These are phyloP conservation scores for Pachyrhizus erosus DNA, from an alignment of 306 rosid genomes.

Conservation along the genomic window DNA sequence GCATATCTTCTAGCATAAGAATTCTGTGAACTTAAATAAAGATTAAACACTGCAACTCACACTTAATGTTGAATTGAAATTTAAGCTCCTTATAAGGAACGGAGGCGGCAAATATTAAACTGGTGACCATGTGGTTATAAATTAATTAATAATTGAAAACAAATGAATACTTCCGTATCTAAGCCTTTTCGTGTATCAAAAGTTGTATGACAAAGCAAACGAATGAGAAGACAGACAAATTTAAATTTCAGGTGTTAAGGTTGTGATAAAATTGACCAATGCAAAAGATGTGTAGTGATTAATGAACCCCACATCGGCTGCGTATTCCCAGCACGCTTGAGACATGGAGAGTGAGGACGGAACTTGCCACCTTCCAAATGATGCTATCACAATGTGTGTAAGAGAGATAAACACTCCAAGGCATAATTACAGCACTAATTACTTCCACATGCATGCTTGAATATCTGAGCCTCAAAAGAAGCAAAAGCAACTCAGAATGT, in stretches of 20 bases:
- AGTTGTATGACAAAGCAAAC: not conserved
- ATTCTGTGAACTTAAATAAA: too few relatives aligned
- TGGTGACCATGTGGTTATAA: not conserved
- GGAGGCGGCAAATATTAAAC: not conserved
- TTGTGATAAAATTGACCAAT: slow-evolving; percentile 12
- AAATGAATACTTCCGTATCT: not conserved
- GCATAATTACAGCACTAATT: slow-evolving; percentile 62
- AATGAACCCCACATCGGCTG: slow-evolving; percentile 40
- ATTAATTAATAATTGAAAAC: not conserved
- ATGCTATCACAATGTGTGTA: slow-evolving; percentile 31
- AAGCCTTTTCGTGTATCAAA: not conserved
- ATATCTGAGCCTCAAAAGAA: slow-evolving; percentile 50
- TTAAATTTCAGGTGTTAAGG: not conserved
- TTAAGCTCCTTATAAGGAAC: not conserved
- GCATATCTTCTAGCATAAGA: too few relatives aligned
- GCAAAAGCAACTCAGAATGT: slow-evolving; percentile 13
- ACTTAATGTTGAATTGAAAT: not conserved
- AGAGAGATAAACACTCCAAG: slow-evolving; percentile 36
- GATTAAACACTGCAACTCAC: not conserved
- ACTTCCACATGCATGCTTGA: slow-evolving; percentile 62
- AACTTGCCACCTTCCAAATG: slow-evolving; percentile 44
- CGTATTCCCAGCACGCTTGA: slow-evolving; percentile 34
- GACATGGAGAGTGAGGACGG: slow-evolving; percentile 37
- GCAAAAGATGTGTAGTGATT: slow-evolving; percentile 18
- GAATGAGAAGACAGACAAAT: slow-evolving; percentile 1